Base-by-base conservation (phyloP, 1,139 yeast genomes). In the Debaryomycetaceae sp. region DNA sequence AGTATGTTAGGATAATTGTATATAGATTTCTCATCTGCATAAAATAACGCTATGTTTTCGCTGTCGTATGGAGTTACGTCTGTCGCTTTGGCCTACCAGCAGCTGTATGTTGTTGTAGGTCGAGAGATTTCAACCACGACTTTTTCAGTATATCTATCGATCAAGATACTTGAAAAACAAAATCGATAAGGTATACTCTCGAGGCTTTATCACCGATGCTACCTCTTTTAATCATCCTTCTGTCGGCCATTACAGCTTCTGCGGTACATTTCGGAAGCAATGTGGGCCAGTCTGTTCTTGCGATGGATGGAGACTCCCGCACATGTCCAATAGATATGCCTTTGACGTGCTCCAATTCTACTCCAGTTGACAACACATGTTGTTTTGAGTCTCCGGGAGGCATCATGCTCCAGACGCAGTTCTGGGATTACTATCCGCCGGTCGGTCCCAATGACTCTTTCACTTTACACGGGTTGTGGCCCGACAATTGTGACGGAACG, bases 351-450 rank as follows among this genome's bases (percentile, higher is more conserved):
- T 60, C 74, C 31, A 55, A 57, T 38, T 46, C 56, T 6, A 58
- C 67, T 3, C 65, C 65, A 2, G 68, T 74, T 13, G 62, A 42
- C 5, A 42, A 85, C 56, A 62, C 82, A 1, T 93, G 99, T 59
- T 93, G 98, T 62, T 88, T 83, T 62, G 97, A 91, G 59, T 77
- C 82, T 41, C 95, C 96, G 3, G 93, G 95, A 33, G 97, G 98
- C 1, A 76, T 90, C 13, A 71, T 91, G 37, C 65, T 91, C 41
- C 87, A 84, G 57, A 88, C 98, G 0, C 98, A 93, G 62, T 90
- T 91, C 65, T 93, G 98, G 98, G 96, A 90, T 63, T 88, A 87
- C 59, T 70, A 72, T 48, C 97, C 97, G 0, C 47, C 51, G 22
- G 42, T 48, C 34, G 51, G 51, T 13, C 48, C 40, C 5, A 72